Percentiles rank a stretch among this genome's conserved stretches.
Conservation (phyloP, 371 early-diverging fungal species). For the Circinella umbellata region DNA sequence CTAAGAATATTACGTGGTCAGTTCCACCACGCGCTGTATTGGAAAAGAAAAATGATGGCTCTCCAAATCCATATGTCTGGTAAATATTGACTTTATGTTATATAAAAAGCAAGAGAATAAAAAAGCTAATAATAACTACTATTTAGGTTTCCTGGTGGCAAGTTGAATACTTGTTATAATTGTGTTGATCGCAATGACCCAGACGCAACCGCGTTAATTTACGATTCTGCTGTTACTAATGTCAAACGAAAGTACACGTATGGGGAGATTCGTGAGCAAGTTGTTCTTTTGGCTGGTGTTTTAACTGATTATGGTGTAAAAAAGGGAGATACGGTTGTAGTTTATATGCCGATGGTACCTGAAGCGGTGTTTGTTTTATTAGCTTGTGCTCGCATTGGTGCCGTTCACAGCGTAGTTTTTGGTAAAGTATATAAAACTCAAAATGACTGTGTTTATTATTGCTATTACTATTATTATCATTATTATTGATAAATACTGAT, state of each 20-base stretch:
- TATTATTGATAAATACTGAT: neutral
- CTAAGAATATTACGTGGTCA: conserved; percentile 47
- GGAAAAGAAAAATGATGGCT: conserved; percentile 12
- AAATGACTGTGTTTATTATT: neutral
- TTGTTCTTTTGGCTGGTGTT: conserved; percentile 78
- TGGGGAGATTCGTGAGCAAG: conserved; percentile 69
- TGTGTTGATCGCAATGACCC: conserved; percentile 86
- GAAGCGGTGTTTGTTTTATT: conserved; percentile 89
- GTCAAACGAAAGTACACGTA: conserved; percentile 70
- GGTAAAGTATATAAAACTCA: conserved; percentile 21
- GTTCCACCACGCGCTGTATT: conserved; percentile 36
- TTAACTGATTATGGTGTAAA: conserved; percentile 71
- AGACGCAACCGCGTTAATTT: conserved; percentile 75
- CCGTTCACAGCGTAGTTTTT: conserved; percentile 80
- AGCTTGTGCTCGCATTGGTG: conserved; percentile 91
- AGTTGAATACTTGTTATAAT: conserved; percentile 92
- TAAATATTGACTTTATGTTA: neutral
- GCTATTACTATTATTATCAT: neutral
- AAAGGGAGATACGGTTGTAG: conserved; percentile 84
- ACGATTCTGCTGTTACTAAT: conserved; percentile 74
- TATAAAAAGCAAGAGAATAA: no score
- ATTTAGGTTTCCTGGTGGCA: conserved; percentile 62
- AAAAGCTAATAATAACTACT: no score
- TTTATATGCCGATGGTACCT: conserved; percentile 93
- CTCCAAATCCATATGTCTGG: conserved; percentile 58